Evolutionary conservation across 768 basidiomycete genomes (phyloP), one percentile per base, ranked within the genome.

Genomic region (Mycena vulgaris): DNA sequence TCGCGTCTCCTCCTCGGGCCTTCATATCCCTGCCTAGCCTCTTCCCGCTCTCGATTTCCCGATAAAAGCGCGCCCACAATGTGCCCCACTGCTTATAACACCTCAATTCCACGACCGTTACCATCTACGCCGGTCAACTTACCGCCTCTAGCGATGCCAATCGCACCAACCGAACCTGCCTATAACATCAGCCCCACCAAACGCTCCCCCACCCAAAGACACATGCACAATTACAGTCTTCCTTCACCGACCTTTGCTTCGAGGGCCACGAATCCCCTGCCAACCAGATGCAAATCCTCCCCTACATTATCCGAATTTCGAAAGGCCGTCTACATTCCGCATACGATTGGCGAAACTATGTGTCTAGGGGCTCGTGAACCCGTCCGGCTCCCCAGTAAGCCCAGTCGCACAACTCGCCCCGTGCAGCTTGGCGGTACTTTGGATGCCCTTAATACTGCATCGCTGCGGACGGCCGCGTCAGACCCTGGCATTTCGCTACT

Each of bases 171-270:
- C 47, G 60, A 35, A 52, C 4, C 19, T 25, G 33, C 27, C 21
- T 19, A 51, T 56, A 17, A 57, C 48, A n/a, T 25, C 48, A 31
- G 10, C 42, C 35, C 33, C 1, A 67, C n/a, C 30, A 45, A 66
- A 37, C 68, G 68, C 53, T 69, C 71, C 28, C 68, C 65, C 7
- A 70, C 60, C 17, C 52, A 67, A 28, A 60, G 72, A 27, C 68
- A 73, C 37, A 69, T 73, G 61, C 72, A 73, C 42, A 73, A 73
- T 40, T 73, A 73, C 45, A 63, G 60, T 16, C 65, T 73, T 37
- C 72, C 68, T 30, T 69, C 68, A 2, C 55, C 68, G 16, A 42
- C 45, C n/a, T 30, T 37, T 48, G 65, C 66, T 27, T 21, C 59
- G 11, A 55, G 33, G 7, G 39, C 48, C 17, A 53, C 60, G n/a